These are phyloP conservation scores for Cylindrotheca closterium DNA, from an alignment of 108 stramenopile species.

Conservation along the genomic window DNA sequence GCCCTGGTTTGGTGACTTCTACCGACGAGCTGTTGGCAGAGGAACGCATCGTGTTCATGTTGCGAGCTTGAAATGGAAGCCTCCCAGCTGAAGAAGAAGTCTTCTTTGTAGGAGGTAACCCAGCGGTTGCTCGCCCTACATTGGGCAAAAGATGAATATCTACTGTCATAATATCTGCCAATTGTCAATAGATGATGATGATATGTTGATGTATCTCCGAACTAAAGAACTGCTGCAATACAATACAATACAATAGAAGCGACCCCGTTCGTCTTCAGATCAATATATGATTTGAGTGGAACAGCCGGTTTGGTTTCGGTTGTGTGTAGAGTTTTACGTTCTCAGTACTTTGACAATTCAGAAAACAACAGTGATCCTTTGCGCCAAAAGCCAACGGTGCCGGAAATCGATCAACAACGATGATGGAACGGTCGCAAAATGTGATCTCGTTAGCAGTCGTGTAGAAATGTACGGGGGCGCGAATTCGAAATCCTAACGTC, in stretches of 20 bases:
- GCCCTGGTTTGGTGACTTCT: constrained; percentile 24
- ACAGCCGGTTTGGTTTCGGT: too few species aligned
- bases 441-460: neutral
- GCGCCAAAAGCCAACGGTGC: neutral
- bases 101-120: neutral
- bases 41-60: constrained; percentile 38
- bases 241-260: too few species aligned
- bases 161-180: neutral
- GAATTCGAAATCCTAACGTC: neutral
- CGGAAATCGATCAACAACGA: neutral
- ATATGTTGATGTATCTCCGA: too few species aligned
- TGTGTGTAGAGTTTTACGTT: too few species aligned
- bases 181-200: too few species aligned
- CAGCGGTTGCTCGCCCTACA: neutral
- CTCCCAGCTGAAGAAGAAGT: neutral
- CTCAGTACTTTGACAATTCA: too few species aligned
- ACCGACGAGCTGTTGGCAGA: constrained; percentile 19
- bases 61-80: constrained; percentile 34
- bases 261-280: too few species aligned
- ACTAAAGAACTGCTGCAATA: too few species aligned
- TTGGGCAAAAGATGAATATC: neutral
- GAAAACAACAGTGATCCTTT: neutral
- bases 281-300: too few species aligned
- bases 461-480: neutral
- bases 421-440: neutral